These are phyloP conservation scores for Oleoguttula mirabilis DNA, from an alignment of 495 filamentous ascomycete species.

Conservation along the genomic window DNA sequence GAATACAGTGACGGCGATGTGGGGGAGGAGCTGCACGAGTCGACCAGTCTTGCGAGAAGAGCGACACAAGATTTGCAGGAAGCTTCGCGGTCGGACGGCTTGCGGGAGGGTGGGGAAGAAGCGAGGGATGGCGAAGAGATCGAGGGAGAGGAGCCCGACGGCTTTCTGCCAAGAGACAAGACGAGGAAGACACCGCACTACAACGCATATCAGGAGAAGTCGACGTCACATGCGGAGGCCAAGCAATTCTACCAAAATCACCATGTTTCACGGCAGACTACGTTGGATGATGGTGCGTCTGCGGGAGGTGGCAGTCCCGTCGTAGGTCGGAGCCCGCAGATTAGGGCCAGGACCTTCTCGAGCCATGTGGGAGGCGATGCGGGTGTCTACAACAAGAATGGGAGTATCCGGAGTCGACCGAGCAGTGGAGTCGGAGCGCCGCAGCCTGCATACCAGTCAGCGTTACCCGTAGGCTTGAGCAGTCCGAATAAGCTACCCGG, in stretches of 20 bases:
- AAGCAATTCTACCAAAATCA: conserved; percentile 92
- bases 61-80: conserved; percentile 13
- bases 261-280: conserved; percentile 38
- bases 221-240: conserved; percentile 79
- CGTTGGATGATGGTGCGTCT: conserved; percentile 3
- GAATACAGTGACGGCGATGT: not conserved
- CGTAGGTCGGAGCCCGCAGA: not conserved
- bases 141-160: conserved; percentile 20
- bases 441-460: conserved; percentile 5
- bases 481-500: conserved; percentile 23
- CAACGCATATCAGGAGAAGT: conserved; percentile 79
- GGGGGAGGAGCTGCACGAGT: conserved; percentile 12
- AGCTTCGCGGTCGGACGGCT: no score
- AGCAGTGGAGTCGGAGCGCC: conserved; percentile 7
- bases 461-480: conserved; percentile 25
- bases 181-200: conserved; percentile 73
- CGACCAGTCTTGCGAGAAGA: conserved; percentile 5
- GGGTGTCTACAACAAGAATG: not conserved
- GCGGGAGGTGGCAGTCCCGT: conserved; percentile 6
- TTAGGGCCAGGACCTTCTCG: conserved; percentile 4
- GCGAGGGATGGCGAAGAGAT: not conserved
- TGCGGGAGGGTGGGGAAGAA: not conserved
- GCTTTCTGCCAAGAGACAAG: conserved; percentile 60
- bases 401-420: conserved; percentile 17
- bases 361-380: conserved; percentile 11